Base-by-base conservation (phyloP, 768 basidiomycete species). In the Peribolospora baueri region DNA sequence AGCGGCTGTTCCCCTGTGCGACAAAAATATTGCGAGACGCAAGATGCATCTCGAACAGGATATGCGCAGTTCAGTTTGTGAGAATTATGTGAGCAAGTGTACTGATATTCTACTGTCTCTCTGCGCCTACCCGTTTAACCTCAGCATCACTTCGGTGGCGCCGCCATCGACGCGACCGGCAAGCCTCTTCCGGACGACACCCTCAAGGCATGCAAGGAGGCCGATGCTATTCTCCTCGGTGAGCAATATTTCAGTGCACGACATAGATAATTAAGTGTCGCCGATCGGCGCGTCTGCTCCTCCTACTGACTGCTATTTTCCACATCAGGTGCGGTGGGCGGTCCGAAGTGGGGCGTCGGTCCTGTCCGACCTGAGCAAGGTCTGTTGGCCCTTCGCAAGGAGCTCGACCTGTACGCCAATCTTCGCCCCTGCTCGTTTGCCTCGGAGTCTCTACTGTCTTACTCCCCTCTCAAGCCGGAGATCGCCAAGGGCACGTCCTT, bases 181-280 rank as follows among this genome's bases (percentile, higher is more conserved):
- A 78, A 82, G 54, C 79, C 93, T 50, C 70, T 97, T 1, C 88
- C 93, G 2, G 73, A 78, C 5, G 73, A 78, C 4, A 97, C 93
- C 2, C 70, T 95, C 55, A 73, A 81, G 58, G 88, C 87, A 14
- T 95, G 90, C 70, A 74, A 84, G 65, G 76, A 80, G 64, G 90
- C 91, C 4, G 91, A 97, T 70, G 93, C 91, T 11, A 84, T 98
- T 60, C 72, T 98, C 40, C 79, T 98, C 77, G 93, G 93, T 87
- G 51, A 51, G 46, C 37, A 48, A 25, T 25, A 25, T 54, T 36
- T 13, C 10, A 57, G 7, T 41, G 3, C 45, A 48, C 37, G 47
- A n/a, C n/a, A 50, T 25, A 25, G 25, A 25, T 45, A 1, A 25
- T 25, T 25, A 1, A 25, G 25, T 25, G 25, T 25, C 25, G 1